Conservation (phyloP, 257 asterid genomes). For the Lavandula angustifolia region DNA sequence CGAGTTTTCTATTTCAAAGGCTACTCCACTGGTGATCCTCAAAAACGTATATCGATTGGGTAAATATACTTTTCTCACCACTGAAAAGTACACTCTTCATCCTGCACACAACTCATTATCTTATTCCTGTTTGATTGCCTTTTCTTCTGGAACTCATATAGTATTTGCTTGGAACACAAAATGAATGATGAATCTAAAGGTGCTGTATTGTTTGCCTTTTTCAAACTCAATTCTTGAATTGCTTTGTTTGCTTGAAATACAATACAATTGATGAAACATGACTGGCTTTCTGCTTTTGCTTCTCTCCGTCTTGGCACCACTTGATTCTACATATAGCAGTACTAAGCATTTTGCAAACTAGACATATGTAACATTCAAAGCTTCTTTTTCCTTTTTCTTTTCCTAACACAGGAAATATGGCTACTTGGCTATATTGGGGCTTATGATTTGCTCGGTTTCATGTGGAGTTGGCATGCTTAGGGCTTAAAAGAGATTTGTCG, state of each 20-base stretch:
- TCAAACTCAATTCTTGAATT: neutral
- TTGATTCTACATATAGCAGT: neutral
- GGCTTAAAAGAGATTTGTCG: slow-evolving; percentile 30
- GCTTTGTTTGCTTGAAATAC: neutral
- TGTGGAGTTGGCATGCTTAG: slow-evolving; percentile 53
- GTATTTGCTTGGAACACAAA: neutral
- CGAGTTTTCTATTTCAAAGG: slow-evolving; percentile 84
- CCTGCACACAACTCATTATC: neutral
- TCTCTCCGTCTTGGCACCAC: neutral
- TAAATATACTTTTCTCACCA: slow-evolving; percentile 27
- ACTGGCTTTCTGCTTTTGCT: no score
- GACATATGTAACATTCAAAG: neutral
- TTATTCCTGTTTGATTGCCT: neutral
- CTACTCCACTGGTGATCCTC: slow-evolving; percentile 75
- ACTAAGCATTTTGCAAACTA: neutral
- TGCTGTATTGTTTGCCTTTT: neutral
- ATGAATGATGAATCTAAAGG: neutral
- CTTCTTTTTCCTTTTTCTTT: neutral
- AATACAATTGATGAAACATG: neutral
- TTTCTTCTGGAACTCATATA: neutral
- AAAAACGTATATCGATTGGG: slow-evolving; percentile 64
- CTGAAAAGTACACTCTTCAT: neutral
- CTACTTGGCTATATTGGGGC: slow-evolving; percentile 55
- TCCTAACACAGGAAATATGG: slow-evolving; percentile 58
- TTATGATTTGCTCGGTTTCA: slow-evolving; percentile 58